phyloP scores from a whole-genome alignment of 345 rosid species.

The Bruguiera gymnorhiza region DNA sequence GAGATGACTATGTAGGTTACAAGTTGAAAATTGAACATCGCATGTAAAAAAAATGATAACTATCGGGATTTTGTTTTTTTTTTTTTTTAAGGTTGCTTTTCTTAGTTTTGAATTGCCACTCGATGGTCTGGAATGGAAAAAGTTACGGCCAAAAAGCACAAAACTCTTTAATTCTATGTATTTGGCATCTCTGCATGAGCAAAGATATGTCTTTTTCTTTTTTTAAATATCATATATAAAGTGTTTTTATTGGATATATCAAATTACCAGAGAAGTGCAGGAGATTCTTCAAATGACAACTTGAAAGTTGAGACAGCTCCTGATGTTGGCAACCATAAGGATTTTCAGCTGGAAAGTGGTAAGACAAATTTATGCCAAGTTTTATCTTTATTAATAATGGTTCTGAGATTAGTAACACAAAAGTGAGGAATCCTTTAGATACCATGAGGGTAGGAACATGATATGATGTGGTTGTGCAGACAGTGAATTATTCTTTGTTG shows the following conservation, averaged over 20 bases:
- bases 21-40: no score
- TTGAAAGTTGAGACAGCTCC: slow-evolving; percentile 9
- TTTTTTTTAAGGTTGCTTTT: no score
- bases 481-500: slow-evolving; percentile 20
- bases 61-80: no score
- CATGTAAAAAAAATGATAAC: no score
- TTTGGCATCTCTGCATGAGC: no score
- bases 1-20: no score
- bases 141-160: no score
- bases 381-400: not conserved
- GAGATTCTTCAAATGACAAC: not conserved
- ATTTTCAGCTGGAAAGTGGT: slow-evolving; percentile 18
- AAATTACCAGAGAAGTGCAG: slow-evolving; percentile 20
- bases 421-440: not conserved
- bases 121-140: no score
- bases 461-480: not conserved
- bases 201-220: no score
- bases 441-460: not conserved
- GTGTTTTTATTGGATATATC: not conserved
- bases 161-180: no score
- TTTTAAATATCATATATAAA: not conserved
- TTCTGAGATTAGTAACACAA: not conserved
- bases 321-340: not conserved
- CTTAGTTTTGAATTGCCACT: no score
- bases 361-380: not conserved